phyloP scores from a whole-genome alignment of 2,329 filamentous ascomycete genomes.

The Aspergillus costaricaensis region DNA sequence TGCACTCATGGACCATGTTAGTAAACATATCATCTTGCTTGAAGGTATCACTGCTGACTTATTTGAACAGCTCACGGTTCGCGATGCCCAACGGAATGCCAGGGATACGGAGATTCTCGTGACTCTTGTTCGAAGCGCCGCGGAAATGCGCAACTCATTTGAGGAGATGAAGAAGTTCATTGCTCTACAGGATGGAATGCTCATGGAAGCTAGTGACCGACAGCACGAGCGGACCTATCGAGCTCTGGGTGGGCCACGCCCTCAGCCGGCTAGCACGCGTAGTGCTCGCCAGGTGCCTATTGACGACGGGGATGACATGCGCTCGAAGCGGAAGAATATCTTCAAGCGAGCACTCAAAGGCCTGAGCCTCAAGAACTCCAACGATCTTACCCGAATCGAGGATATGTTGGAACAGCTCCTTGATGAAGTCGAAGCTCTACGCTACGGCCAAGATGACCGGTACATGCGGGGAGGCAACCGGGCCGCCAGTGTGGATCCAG shows the following conservation, averaged over 20 bases:
- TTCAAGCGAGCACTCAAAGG: slow-evolving; percentile 92
- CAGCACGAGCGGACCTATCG: slow-evolving; percentile 86
- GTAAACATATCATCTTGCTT: slow-evolving; percentile 32
- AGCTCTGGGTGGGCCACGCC: slow-evolving; percentile 80
- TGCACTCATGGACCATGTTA: slow-evolving; percentile 91
- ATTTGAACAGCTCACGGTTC: slow-evolving; percentile 72
- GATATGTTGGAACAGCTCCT: slow-evolving; percentile 91
- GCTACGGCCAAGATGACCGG: slow-evolving; percentile 55
- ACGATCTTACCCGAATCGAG: slow-evolving; percentile 84
- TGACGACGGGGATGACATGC: slow-evolving; percentile 59
- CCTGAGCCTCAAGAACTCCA: slow-evolving; percentile 81
- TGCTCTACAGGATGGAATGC: slow-evolving; percentile 82
- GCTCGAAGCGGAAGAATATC: slow-evolving; percentile 86
- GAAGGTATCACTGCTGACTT: slow-evolving; percentile 27
- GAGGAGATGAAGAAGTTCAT: slow-evolving; percentile 94
- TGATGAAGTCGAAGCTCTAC: slow-evolving; percentile 84
- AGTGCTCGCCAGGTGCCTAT: slow-evolving; percentile 53
- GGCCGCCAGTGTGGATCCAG: slow-evolving; percentile 62
- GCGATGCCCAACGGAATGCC: slow-evolving; percentile 93
- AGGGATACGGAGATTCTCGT: slow-evolving; percentile 95
- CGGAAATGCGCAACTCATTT: slow-evolving; percentile 96
- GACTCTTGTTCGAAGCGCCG: slow-evolving; percentile 86
- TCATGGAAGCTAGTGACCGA: slow-evolving; percentile 83
- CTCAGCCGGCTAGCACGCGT: slow-evolving; percentile 70
- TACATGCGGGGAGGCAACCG: slow-evolving; percentile 28